Base-by-base conservation (phyloP, 177 flowering plant genomes). In the Vitis hybrid region DNA sequence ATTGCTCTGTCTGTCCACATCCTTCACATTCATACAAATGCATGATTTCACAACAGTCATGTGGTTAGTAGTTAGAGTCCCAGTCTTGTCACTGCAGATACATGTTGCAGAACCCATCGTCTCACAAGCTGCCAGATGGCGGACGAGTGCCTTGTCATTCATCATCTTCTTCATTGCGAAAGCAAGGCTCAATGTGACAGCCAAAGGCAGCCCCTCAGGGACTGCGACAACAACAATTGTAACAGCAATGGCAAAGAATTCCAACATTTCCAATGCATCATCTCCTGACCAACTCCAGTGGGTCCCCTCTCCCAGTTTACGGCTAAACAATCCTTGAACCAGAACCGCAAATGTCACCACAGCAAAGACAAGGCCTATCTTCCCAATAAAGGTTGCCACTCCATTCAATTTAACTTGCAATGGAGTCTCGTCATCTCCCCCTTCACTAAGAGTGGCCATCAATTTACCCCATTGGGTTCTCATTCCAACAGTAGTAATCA, bases 151-250 rank as follows among this genome's bases (percentile, higher is more conserved):
- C 71, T 85, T 89, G 56, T 89, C 94, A 66, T 89, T 88, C 94
- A 89, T 89, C 94, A 89, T 90, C 78, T 90, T 86, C 80, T 88
- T 86, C 94, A 90, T 90, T 23, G 94, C 94, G 75, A 90, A 90
- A 5, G 94, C 94, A 62, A 90, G 92, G 70, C 94, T 90, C 69
- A 90, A 67, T 1, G 94, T 90, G 73, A 90, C 94, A 62, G 94
- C 94, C 70, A 90, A 75, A 59, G 94, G 94, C 11, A 90, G 80
- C 51, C 94, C 94, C 70, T 89, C 94, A 58, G 94, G 94, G 51
- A 89, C 94, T 23, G 94, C 94, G 18, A 90, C 94, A 39, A 90
- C 94, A 54, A 90, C 92, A 65, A 90, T 90, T 12, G 94, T 90
- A 8, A 90, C 92, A 1, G 94, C 92, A 65, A 88, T 65, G 17